These are phyloP conservation scores for Incumbomyces lentus DNA, from an alignment of 2,329 filamentous ascomycete species.

Conservation along the genomic window DNA sequence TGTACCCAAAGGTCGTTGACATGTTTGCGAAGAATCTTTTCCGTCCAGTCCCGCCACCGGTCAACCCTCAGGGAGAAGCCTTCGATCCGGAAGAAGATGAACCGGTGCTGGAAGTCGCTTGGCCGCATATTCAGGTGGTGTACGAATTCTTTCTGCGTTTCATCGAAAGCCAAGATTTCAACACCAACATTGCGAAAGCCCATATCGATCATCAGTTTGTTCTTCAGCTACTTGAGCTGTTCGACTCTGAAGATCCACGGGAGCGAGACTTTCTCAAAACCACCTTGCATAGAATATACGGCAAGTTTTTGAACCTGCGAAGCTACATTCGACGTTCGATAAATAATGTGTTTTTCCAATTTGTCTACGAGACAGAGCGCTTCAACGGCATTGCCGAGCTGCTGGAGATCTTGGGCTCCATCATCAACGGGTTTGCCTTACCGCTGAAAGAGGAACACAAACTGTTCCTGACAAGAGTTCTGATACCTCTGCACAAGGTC, in stretches of 20 bases:
- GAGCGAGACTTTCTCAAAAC: conserved; percentile 98
- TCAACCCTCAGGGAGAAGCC: conserved; percentile 95
- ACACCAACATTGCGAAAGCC: conserved; percentile 97
- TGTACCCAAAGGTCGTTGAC: conserved; percentile 96
- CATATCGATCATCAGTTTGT: conserved; percentile 99
- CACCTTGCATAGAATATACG: conserved; percentile 93
- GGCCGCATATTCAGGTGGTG: conserved; percentile 98
- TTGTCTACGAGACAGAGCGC: conserved; percentile 94
- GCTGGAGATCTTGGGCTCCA: conserved; percentile 91
- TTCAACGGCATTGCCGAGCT: conserved; percentile 98
- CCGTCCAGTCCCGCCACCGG: conserved; percentile 87
- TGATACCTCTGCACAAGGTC: conserved; percentile 92
- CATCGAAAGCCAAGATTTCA: conserved; percentile 99
- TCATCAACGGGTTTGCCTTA: conserved; percentile 96
- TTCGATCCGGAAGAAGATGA: conserved; percentile 99
- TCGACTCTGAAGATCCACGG: conserved; percentile 93
- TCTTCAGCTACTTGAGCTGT: conserved; percentile 85
- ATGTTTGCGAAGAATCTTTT: conserved; percentile 99
- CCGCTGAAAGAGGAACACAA: conserved; percentile 98
- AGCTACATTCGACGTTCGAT: conserved; percentile 97
- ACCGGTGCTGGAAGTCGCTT: conserved; percentile 92
- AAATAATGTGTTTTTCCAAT: conserved; percentile 99
- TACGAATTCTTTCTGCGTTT: conserved; percentile 99
- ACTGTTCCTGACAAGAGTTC: conserved; percentile 84
- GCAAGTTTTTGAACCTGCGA: conserved; percentile 94